Evolutionary conservation across 1,284 basidiomycete genomes (phyloP).

Genomic region (Malassezia furfur): DNA sequence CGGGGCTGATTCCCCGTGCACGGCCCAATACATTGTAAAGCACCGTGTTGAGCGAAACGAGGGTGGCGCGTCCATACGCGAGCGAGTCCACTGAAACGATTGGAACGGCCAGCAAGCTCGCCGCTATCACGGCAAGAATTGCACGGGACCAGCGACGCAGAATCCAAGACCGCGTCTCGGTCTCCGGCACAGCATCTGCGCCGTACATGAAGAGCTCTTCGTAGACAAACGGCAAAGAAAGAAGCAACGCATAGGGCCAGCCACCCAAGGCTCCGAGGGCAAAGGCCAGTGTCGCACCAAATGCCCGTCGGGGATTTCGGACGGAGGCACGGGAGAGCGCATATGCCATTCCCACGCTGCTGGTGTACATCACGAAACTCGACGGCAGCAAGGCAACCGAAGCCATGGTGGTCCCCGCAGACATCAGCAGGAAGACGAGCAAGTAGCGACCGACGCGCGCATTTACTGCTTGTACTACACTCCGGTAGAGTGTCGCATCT

Average conservation of each 20-base stretch:
- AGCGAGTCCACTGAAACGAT: slow-evolving; percentile 58
- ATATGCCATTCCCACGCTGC: slow-evolving; percentile 69
- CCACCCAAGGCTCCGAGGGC: slow-evolving; percentile 78
- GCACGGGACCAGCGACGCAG: slow-evolving; percentile 58
- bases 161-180: slow-evolving; percentile 8
- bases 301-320: slow-evolving; percentile 28
- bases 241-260: slow-evolving; percentile 85
- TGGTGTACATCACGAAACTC: slow-evolving; percentile 85
- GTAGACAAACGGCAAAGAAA: slow-evolving; percentile 77
- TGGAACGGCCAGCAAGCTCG: slow-evolving; percentile 58
- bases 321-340: slow-evolving; percentile 59
- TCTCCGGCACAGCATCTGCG: slow-evolving; percentile 40
- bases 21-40: slow-evolving; percentile 75
- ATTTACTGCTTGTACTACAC: slow-evolving; percentile 71
- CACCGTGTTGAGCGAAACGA: slow-evolving; percentile 88
- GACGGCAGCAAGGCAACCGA: slow-evolving; percentile 64
- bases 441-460: slow-evolving; percentile 82
- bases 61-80: slow-evolving; percentile 68
- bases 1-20: slow-evolving; percentile 62
- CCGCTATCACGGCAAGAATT: slow-evolving; percentile 56
- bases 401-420: slow-evolving; percentile 87
- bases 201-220: slow-evolving; percentile 78
- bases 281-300: slow-evolving; percentile 61
- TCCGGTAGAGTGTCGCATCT: slow-evolving; percentile 76
- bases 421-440: slow-evolving; percentile 72